Evolutionary conservation across 2,329 filamentous ascomycete genomes (phyloP).

Genomic region (Trichoderma sp.): DNA sequence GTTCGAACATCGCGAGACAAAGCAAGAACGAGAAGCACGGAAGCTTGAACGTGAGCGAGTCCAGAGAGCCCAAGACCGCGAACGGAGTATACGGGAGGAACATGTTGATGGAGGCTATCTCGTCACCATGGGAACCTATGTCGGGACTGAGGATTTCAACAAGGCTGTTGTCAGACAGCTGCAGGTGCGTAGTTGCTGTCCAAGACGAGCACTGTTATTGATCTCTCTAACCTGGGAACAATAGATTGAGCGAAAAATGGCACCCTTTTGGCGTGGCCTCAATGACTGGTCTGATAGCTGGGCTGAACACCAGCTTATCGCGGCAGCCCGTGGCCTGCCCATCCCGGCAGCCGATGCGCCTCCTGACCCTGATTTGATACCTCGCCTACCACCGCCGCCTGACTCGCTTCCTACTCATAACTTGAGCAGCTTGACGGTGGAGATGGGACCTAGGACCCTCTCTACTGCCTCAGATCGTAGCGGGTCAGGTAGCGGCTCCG

Average conservation of each 20-base stretch:
- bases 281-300: conserved; percentile 85
- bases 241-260: conserved; percentile 86
- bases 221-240: conserved; percentile 21
- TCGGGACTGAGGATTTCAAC: conserved; percentile 87
- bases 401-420: conserved; percentile 52
- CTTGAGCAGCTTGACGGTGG: conserved; percentile 71
- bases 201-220: background rate
- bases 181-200: conserved; percentile 58
- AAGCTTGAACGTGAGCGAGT: conserved; percentile 77
- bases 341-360: conserved; percentile 82
- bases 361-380: conserved; percentile 63
- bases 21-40: conserved; percentile 84
- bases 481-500: conserved; percentile 59
- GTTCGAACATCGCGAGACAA: conserved; percentile 75
- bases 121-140: conserved; percentile 92
- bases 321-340: conserved; percentile 77
- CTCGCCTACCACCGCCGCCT: conserved; percentile 43
- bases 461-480: conserved; percentile 72
- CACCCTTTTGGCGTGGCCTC: conserved; percentile 92
- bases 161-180: conserved; percentile 84
- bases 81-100: conserved; percentile 86
- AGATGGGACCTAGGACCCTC: conserved; percentile 72
- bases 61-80: conserved; percentile 75
- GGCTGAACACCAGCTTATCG: conserved; percentile 94
- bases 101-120: conserved; percentile 91